Percentiles rank a stretch among this genome's conserved stretches.
These are phyloP conservation scores for Aureobasidium leucospermi DNA, from an alignment of 2,329 filamentous ascomycete genomes.

Conservation along the genomic window DNA sequence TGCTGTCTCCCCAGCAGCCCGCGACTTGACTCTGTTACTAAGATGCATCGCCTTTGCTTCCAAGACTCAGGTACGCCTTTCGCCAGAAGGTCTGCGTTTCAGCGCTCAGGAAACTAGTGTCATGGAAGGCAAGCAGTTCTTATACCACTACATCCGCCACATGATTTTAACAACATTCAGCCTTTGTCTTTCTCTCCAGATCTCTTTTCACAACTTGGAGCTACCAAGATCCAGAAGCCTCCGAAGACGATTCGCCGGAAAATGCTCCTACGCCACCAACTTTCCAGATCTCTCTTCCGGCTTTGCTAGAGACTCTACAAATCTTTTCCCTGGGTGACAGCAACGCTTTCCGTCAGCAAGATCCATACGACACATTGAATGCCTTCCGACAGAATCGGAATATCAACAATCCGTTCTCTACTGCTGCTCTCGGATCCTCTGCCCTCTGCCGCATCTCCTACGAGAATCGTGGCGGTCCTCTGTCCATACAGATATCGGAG, in stretches of 20 bases:
- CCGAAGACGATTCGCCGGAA: slow-evolving; percentile 30
- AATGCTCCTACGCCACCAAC: slow-evolving; percentile 42
- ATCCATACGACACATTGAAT: slow-evolving; percentile 31
- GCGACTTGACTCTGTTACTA: slow-evolving; percentile 61
- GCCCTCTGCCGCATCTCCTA: slow-evolving; percentile 84
- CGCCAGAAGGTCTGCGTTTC: slow-evolving; percentile 77
- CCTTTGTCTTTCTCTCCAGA: slow-evolving; percentile 78
- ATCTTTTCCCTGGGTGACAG: slow-evolving; percentile 66
- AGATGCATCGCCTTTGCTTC: slow-evolving; percentile 55
- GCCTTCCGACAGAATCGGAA: slow-evolving; percentile 30
- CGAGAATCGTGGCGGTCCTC: slow-evolving; percentile 62
- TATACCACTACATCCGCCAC: slow-evolving; percentile 14
- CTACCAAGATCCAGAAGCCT: slow-evolving; percentile 48
- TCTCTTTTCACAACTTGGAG: slow-evolving; percentile 80
- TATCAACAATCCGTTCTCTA: slow-evolving; percentile 66
- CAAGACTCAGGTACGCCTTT: slow-evolving; percentile 66
- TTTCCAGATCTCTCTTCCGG: slow-evolving; percentile 81
- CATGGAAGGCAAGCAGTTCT: slow-evolving; percentile 63
- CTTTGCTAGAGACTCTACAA: slow-evolving; percentile 86
- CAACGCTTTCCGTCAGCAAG: slow-evolving; percentile 24
- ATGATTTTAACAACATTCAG: slow-evolving; percentile 30
- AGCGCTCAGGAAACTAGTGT: slow-evolving; percentile 81
- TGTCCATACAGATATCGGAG: slow-evolving; percentile 91
- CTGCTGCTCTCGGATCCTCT: slow-evolving; percentile 72
- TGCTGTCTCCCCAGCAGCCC: slow-evolving; percentile 69